Base-by-base conservation (phyloP, 176 grass and related monocot genomes). In the Bothriochloa decipiens region DNA sequence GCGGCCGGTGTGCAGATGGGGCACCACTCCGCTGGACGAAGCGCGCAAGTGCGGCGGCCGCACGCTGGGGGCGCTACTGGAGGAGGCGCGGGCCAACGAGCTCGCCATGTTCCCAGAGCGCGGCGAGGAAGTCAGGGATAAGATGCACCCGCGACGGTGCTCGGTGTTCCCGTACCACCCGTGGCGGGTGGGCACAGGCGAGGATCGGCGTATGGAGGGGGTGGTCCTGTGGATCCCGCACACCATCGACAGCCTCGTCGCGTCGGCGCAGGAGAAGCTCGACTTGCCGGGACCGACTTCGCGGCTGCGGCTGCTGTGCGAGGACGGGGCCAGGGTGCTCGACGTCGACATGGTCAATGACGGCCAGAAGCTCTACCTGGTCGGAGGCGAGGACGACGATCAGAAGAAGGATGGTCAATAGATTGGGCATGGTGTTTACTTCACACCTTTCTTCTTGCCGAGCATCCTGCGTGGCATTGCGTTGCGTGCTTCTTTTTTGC, bases 21-120 rank as follows among this genome's bases (percentile, higher is more conserved):
- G 97, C 70, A 89, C 84, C 3, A 96, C 93, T 7, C 97, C 97
- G 65, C 50, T 96, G 1, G 93, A 99, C 13, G 97, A 99, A 84
- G 87, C 87, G 63, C 85, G 86, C 40, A 99, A 89, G 78, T 82
- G 91, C 13, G 91, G 97, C 4, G 86, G 91, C 76, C 72, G 79
- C 71, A 82, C 93, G 12, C 47, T 99, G 63, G 81, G 87, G 79
- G 69, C 69, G 79, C 50, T 99, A 45, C 72, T 99, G 8, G 97
- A 92, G 72, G 42, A 86, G 8, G 93, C 97, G 4, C 94, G 90
- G 49, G 32, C 39, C 18, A 86, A 89, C 1, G 93, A 99, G 82
- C 88, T 94, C 9, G 84, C 91, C 35, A 92, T 60, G 74, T 99
- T 91, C 79, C 91, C 97, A 7, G 20, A 65, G 5, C 93, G 88